Evolutionary conservation across 2,329 filamentous ascomycete species (phyloP).

Genomic region (Aspergillus fructus): DNA sequence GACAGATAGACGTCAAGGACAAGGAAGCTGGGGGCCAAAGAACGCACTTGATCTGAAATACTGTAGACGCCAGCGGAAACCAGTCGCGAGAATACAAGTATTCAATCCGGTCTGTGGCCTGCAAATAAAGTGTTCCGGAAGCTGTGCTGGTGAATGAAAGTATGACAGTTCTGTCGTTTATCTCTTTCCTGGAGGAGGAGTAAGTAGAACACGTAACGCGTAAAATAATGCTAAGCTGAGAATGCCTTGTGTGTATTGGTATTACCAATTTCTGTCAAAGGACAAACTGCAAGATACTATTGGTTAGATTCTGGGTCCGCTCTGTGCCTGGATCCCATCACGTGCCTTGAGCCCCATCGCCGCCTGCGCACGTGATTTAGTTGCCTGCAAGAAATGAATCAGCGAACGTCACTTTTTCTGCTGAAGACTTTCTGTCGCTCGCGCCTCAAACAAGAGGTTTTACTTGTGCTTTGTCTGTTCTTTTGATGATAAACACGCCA

Average conservation of each 20-base stretch:
- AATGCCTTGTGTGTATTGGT: slow-evolving; percentile 16
- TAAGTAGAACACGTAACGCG: slow-evolving; percentile 9
- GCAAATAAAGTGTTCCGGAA: slow-evolving; percentile 17
- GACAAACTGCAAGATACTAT: slow-evolving; percentile 33
- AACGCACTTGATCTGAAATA: slow-evolving; percentile 6
- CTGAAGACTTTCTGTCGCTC: background rate
- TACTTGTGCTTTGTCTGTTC: background rate
- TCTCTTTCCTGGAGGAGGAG: background rate
- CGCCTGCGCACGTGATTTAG: slow-evolving; percentile 21
- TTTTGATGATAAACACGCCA: background rate
- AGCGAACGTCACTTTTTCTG: slow-evolving; percentile 35
- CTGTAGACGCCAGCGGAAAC: slow-evolving; percentile 2
- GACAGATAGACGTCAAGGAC: background rate
- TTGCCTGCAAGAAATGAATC: slow-evolving; percentile 19
- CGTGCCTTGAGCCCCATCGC: slow-evolving; percentile 11
- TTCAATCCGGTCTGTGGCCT: slow-evolving; percentile 1
- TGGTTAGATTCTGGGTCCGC: slow-evolving; percentile 15
- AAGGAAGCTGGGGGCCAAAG: background rate
- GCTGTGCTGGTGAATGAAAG: slow-evolving; percentile 9
- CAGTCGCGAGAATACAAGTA: background rate
- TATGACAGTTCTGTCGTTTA: background rate
- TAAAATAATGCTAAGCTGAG: slow-evolving; percentile 7
- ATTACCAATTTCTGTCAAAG: slow-evolving; percentile 25
- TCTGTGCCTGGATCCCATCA: slow-evolving; percentile 17
- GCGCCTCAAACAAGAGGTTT: background rate